Evolutionary conservation across 257 asterid species (phyloP), one percentile per base, ranked within the genome.

Genomic region (Gentiana straminea): DNA sequence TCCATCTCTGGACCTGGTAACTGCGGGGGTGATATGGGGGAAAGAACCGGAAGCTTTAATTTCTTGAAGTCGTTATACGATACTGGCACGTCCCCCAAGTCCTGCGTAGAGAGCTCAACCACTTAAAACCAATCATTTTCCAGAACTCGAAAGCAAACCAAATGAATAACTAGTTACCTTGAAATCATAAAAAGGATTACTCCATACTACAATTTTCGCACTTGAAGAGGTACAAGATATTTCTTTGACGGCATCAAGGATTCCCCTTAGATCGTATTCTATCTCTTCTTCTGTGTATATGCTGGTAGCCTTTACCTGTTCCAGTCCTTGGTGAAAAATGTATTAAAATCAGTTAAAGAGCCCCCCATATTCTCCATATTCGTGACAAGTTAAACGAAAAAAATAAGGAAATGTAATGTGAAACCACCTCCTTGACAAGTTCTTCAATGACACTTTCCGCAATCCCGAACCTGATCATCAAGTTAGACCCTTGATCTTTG

Each of bases 271-370:
- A 61, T 70, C 93, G 64, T 78, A 74, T 79, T 89, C 97, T 70
- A 78, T 82, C 83, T 89, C 97, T 70, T 83, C 94, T 76, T 89
- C 97, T 39, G 64, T 77, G 61, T 80, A 81, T 67, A 89, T 73
- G 72, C 71, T 70, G 61, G 79, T 63, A 44, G 86, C 90, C 67
- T 82, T 72, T 54, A 86, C 94, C 94, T 89, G 89, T 81, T 69
- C 73, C 72, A 65, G 63, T 62, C 69, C 78, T 76, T 55, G 47
- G 62, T 68, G 52, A 74, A 70, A 77, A 77, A 68, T 66, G 50
- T 63, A 81, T 70, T 38, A 61, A 68, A 68, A 61, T 75, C 63
- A 81, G 68, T 63, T 52, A 66, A 71, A 65, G 24, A 51, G 57
- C 64, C 65, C 69, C 51, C 34, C 50, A 55, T 63, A 60, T 24